A percentile compares a stretch with the other conserved stretches of the same genome.
Evolutionary conservation across 257 asterid genomes (phyloP).

Genomic region (Nicotiana tomentosiformis): DNA sequence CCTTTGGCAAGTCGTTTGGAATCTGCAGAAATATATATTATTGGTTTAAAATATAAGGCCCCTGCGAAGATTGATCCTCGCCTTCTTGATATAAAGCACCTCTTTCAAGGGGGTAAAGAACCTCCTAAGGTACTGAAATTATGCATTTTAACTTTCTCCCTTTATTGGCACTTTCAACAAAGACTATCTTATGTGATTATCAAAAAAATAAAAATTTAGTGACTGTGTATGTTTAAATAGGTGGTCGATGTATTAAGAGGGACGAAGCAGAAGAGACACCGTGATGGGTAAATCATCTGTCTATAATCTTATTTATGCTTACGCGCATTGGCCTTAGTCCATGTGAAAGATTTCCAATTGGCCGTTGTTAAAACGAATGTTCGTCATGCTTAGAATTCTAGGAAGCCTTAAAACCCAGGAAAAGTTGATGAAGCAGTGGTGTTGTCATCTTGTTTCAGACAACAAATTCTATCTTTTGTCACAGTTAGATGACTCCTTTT

Average conservation of each 20-base stretch:
- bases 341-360: neutral
- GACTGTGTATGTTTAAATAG: slow-evolving; percentile 20
- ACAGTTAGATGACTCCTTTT: neutral
- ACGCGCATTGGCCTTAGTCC: neutral
- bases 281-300: slow-evolving; percentile 57
- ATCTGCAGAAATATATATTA: slow-evolving; percentile 79
- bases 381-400: neutral
- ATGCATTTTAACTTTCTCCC: neutral
- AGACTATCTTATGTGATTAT: neutral
- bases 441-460: neutral
- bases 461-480: neutral
- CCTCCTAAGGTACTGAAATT: slow-evolving; percentile 54
- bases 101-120: slow-evolving; percentile 76
- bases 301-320: neutral
- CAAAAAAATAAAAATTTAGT: neutral
- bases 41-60: slow-evolving; percentile 78
- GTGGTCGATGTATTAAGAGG: slow-evolving; percentile 70
- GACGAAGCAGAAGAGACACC: slow-evolving; percentile 72
- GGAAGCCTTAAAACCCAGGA: neutral
- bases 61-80: slow-evolving; percentile 97
- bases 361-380: neutral
- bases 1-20: slow-evolving; percentile 81
- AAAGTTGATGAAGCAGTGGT: neutral
- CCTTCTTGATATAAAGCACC: slow-evolving; percentile 81
- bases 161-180: neutral